Conservation (phyloP, 1,139 yeast species). For the Hemisphaericaspora subhashii region DNA sequence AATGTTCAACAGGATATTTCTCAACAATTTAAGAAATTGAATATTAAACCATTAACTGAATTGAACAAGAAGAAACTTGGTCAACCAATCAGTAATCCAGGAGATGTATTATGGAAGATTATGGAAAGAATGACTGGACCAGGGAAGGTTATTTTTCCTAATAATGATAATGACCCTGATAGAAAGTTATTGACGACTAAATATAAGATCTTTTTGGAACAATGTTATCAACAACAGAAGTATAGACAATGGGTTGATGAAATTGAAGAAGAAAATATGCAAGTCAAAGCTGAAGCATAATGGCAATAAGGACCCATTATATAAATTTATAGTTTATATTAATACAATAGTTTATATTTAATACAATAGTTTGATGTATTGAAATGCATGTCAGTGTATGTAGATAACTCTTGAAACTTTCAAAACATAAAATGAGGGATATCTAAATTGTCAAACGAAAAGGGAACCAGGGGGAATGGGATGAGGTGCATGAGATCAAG, state of each 20-base stretch:
- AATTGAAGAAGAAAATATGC: constrained; percentile 45
- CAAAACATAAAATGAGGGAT: too few species aligned
- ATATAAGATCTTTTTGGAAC: constrained; percentile 83
- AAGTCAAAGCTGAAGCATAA: too few species aligned
- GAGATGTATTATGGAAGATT: constrained; percentile 63
- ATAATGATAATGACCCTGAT: constrained; percentile 57
- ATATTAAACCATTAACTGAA: constrained; percentile 41
- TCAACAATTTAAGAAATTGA: constrained; percentile 36
- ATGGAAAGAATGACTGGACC: constrained; percentile 85
- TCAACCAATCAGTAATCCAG: constrained; percentile 8
- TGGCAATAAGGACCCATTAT: too few species aligned
- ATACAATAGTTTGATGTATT: too few species aligned
- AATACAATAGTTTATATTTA: too few species aligned
- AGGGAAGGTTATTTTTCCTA: constrained; percentile 76
- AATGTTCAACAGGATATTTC: constrained; percentile 51
- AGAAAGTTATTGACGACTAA: constrained; percentile 71
- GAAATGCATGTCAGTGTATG: too few species aligned
- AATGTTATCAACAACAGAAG: constrained; percentile 74
- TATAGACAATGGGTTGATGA: constrained; percentile 71
- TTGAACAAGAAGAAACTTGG: constrained; percentile 19
- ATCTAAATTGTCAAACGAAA: too few species aligned
- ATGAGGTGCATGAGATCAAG: too few species aligned
- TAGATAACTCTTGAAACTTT: too few species aligned
- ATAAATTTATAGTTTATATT: too few species aligned
- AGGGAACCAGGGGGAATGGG: too few species aligned